Conservation (phyloP, 169 alveolate species). For the Plasmodium fragile region DNA sequence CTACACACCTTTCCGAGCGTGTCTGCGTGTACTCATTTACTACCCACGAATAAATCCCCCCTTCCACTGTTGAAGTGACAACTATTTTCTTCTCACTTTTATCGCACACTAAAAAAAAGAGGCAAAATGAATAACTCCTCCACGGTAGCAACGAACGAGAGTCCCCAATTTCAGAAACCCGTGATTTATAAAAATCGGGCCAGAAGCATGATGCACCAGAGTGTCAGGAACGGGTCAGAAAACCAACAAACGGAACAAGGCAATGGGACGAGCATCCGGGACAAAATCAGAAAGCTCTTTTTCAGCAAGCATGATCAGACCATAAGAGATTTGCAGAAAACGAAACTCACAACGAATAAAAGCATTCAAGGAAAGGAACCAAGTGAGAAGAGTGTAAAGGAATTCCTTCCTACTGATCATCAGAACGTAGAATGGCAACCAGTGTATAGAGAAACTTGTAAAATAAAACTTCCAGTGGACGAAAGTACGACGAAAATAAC, state of each 20-base stretch:
- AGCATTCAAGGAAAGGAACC: background rate
- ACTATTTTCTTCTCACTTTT: background rate
- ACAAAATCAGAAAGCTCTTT: constrained; percentile 63
- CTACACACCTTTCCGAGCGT: background rate
- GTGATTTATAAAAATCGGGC: constrained; percentile 48
- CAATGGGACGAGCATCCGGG: constrained; percentile 42
- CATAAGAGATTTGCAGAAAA: constrained; percentile 11
- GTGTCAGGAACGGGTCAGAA: constrained; percentile 10
- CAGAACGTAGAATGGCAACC: constrained; percentile 73
- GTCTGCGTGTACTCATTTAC: background rate
- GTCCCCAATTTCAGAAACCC: constrained; percentile 31
- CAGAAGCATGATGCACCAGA: constrained; percentile 19
- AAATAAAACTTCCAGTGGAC: constrained; percentile 73
- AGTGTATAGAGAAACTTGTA: constrained; percentile 73
- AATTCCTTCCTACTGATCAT: background rate
- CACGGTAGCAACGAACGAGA: constrained; percentile 16
- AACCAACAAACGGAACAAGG: background rate
- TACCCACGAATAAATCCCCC: background rate
- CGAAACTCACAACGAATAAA: constrained; percentile 35
- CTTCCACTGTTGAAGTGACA: background rate
- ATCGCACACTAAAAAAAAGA: background rate
- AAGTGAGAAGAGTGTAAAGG: background rate
- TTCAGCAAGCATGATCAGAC: constrained; percentile 33
- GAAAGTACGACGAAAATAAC: constrained; percentile 23
- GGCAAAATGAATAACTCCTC: constrained; percentile 34